Evolutionary conservation across 202 grass and related monocot species (phyloP).

Genomic region (Cymbopogon flexuosus): DNA sequence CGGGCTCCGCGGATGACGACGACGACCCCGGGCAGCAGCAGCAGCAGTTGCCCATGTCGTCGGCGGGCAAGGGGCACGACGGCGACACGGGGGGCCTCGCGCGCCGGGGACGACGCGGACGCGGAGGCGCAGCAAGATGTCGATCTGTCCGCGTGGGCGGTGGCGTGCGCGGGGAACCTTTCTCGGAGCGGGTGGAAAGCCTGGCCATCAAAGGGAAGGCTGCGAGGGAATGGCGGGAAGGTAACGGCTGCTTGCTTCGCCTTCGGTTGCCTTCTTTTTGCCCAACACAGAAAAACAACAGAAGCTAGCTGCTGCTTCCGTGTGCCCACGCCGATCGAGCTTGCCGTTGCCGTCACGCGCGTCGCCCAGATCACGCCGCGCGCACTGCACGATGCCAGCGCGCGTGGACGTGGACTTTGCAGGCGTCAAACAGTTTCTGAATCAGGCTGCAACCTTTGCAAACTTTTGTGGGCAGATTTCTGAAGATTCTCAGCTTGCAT

Average conservation of each 20-base stretch:
- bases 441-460: neutral
- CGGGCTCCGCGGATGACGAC: neutral
- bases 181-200: neutral
- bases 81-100: neutral
- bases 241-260: constrained; percentile 17
- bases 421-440: neutral
- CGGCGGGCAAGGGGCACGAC: neutral
- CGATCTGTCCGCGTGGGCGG: constrained; percentile 9
- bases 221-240: constrained; percentile 50
- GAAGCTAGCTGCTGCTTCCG: neutral
- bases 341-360: too few species aligned
- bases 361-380: too few species aligned
- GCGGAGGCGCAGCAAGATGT: neutral
- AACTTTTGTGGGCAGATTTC: constrained; percentile 12
- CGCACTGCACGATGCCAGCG: too few species aligned
- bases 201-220: constrained; percentile 30
- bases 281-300: constrained; percentile 17
- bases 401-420: neutral
- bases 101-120: constrained; percentile 11
- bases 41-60: constrained; percentile 50
- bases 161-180: constrained; percentile 22
- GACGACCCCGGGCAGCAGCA: constrained; percentile 35
- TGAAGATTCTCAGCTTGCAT: neutral
- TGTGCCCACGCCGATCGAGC: neutral
- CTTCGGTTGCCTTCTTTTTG: constrained; percentile 1